Base-by-base conservation (phyloP, 2,329 filamentous ascomycete genomes). In the Conoideocrella luteorostrata region DNA sequence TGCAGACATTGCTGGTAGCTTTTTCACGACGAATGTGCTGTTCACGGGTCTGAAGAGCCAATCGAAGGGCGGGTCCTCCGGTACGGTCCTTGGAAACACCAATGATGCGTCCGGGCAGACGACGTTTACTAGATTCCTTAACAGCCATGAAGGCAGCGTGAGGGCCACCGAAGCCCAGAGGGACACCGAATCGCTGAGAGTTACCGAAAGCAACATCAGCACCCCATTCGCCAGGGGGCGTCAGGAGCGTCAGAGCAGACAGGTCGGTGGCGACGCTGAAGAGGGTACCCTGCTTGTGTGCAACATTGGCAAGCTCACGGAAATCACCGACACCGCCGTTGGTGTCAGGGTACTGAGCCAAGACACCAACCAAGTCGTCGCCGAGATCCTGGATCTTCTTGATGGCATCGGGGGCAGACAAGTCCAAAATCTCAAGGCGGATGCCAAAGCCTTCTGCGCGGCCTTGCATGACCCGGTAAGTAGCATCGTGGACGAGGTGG, bases 1-100 rank as follows among this genome's bases (percentile, higher is more conserved):
- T 97, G 70, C 91, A 97, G 47, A 96, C 90, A 60, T 97, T 97
- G 71, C 89, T 95, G 2, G 91, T 97, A 2, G 91, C 91, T 75
- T 96, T 96, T 64, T 97, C 91, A 58, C 91, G 80, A 52, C 91
- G 80, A 61, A 97, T 96, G 63, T 97, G 91, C 70, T 97, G 91
- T 68, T 97, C 91, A 55, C 91, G 77, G 9, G 91, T 96, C 68
- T 97, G 91, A 41, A 96, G 70, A 15, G 91, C 86, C 58, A 96
- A 69, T 55, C 91, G 78, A 52, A 94, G 82, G 5, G 90, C 91
- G 11, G 77, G 82, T 50, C 86, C 80, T 7, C 91, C 91, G 5
- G 89, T 73, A 43, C 91, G 78, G 60, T 97, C 91, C 66, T 94
- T 95, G 40, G 91, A 95, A 4, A 96, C 76, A 53, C 91, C 91